Conservation (phyloP, 441 rosid species). For the Arabidopsis hybrid region DNA sequence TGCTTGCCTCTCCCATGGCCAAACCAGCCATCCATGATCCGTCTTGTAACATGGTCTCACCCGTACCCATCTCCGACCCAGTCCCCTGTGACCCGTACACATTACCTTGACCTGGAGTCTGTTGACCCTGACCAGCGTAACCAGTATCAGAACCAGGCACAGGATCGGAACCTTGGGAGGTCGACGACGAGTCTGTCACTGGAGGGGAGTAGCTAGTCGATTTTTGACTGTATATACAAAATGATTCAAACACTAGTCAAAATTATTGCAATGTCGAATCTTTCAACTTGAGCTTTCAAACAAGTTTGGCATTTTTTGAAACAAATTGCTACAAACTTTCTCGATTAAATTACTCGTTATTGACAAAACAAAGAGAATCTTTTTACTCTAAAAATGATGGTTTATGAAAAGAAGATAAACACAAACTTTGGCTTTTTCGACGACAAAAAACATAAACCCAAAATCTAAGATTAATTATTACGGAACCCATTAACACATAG, state of each 20-base stretch:
- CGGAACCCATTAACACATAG: background rate
- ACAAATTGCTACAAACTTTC: background rate
- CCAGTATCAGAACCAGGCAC: constrained; percentile 47
- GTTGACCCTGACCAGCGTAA: constrained; percentile 22
- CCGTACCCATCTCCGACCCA: constrained; percentile 46
- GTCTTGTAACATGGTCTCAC: constrained; percentile 65
- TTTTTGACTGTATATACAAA: constrained; percentile 63
- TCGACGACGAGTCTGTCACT: constrained; percentile 42
- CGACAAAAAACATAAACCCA: constrained; percentile 1
- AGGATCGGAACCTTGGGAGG: constrained; percentile 48
- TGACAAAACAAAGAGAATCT: constrained; percentile 31
- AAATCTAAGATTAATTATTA: constrained; percentile 2
- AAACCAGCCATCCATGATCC: constrained; percentile 93
- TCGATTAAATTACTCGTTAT: background rate
- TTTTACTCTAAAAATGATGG: constrained; percentile 7
- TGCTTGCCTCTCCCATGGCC: constrained; percentile 82
- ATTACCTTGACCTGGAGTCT: constrained; percentile 42
- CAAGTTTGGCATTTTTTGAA: background rate
- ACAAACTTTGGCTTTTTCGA: constrained; percentile 41
- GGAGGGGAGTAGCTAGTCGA: constrained; percentile 76
- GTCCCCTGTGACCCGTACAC: constrained; percentile 40
- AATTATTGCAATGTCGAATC: background rate
- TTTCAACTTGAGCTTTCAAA: constrained; percentile 6
- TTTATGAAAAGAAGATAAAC: constrained; percentile 45
- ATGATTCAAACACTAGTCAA: background rate